Percentiles rank a stretch among this genome's conserved stretches.
Evolutionary conservation across 352 stramenopile species (phyloP).

Genomic region (Phytophthora sansomeana): DNA sequence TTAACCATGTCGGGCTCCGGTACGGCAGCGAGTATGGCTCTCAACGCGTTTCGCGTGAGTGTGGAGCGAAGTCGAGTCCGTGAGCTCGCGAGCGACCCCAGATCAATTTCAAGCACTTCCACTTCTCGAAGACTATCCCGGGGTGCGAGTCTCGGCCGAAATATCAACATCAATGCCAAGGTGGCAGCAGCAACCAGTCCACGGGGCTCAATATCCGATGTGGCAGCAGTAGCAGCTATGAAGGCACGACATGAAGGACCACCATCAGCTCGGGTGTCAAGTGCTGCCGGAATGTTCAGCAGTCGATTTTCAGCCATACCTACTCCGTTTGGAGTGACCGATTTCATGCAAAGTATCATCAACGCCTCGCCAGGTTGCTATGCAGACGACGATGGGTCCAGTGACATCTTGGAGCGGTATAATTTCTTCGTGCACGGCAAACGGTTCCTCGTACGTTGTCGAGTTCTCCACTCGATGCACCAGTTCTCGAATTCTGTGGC

Average conservation of each 20-base stretch:
- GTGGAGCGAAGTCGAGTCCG: conserved; percentile 46
- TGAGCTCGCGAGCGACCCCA: conserved; percentile 27
- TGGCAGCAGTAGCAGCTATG: conserved; percentile 6
- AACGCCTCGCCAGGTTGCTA: conserved; percentile 52
- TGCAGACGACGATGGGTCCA: conserved; percentile 45
- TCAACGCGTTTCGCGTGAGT: conserved; percentile 44
- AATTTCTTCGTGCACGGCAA: conserved; percentile 69
- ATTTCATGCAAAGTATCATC: conserved; percentile 54
- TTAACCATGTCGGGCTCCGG: conserved; percentile 20
- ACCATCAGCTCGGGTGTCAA: conserved; percentile 15
- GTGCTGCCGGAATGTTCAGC: conserved; percentile 5
- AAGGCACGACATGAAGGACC: conserved; percentile 8
- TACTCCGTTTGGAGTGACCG: conserved; percentile 13
- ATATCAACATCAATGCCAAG: conserved; percentile 16
- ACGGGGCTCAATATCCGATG: conserved; percentile 3
- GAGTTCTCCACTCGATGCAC: background rate
- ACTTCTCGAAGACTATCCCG: conserved; percentile 18
- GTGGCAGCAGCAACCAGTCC: conserved; percentile 3
- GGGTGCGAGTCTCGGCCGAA: conserved; percentile 22
- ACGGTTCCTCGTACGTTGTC: conserved; percentile 47
- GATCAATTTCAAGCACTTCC: conserved; percentile 14
- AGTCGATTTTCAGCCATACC: conserved; percentile 7
- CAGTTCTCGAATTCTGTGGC: background rate
- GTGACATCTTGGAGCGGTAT: conserved; percentile 53
- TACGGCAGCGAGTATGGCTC: conserved; percentile 42